Evolutionary conservation across 345 rosid genomes (phyloP), one percentile per base, ranked within the genome.

Genomic region (Anacardium occidentale): DNA sequence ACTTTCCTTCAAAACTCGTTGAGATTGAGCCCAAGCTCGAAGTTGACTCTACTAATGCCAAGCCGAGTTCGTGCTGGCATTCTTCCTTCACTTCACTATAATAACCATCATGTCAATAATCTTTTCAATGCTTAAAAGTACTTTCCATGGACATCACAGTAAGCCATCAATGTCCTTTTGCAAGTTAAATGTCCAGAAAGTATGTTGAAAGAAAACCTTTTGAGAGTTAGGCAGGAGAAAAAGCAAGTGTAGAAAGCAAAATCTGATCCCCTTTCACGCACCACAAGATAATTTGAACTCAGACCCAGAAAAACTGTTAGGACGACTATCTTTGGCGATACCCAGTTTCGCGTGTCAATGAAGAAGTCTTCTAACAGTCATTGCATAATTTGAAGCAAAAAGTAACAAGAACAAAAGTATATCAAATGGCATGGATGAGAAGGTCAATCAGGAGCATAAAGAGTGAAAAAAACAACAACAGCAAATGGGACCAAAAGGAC

Each of bases 401-500:
- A 24, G 66, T n/a, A 45, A 26, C n/a, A 45, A 45, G 24, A 29
- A 29, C 32, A 29, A 29, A 44, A 37, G 20, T 47, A 26, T 25
- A 47, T 14, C 45, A 70, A 40, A 37, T n/a, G 42, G 47, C 0
- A 25, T 44, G 25, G 22, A 44, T 57, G 42, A 47, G 20, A 2
- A 7, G 32, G 32, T 29, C 32, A 20, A 29, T 45, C 47, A 44
- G 17, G 56, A 58, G 29, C 56, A 70, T 0, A 5, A 29, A 55
- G 37, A 69, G 52, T n/a, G 3, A 32, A 40, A 50, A 37, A 17
- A 34, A 15, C 17, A 47, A 50, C 48, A 14, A 48, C 60, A 73
- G 56, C 20, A 55, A 58, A 70, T 42, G 18, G 15, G 61, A 56
- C 47, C 55, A 52, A 47, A 63, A 66, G 58, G 57, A 47, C 15